Base-by-base conservation (phyloP, 768 basidiomycete genomes). In the Boletus coccyginus region DNA sequence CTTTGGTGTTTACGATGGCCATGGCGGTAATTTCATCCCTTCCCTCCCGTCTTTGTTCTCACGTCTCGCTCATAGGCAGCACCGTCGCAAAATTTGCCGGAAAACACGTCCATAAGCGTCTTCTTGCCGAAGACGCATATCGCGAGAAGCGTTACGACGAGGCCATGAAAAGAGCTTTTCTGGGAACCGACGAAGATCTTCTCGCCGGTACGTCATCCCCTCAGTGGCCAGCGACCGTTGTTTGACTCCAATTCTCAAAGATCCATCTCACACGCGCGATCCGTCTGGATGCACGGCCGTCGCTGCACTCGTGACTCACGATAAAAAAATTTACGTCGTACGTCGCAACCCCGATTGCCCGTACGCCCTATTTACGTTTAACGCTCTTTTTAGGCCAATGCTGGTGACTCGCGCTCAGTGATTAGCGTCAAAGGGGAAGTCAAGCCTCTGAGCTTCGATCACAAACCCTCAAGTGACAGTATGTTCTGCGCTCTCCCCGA, bases 1-100 rank as follows among this genome's bases (percentile, higher is more conserved):
- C 76, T 97, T 98, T 65, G 96, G 90, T 31, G 95, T 99, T 2
- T 98, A 97, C 68, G 97, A 99, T 74, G 97, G 97, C 32, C 97
- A 99, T 70, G 97, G 97, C 57, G 97, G 96, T 93, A 66, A 62
- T 83, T 29, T 13, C 40, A 24, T 46, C 31, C 42, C 32, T 14
- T 21, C 6, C 29, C 24, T 52, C n/a, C 11, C 14, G 1, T 38
- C 14, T 17, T 33, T 29, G 1, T 17, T 38, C 55, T 65, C 49
- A 57, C 42, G 21, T 46, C 24, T 49, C 43, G 13, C 49, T 36
- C 53, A 5, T 62, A 96, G 94, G 94, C 39, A 80, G 85, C 31
- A 81, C 86, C 7, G 90, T 93, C n/a, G 92, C 94, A 29, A 83
- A 80, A 71, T 97, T 86, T 72, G 90, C 94, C 3, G 94, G 94